These are phyloP conservation scores for Candida tibetensis DNA, from an alignment of 805 yeast species.

Conservation along the genomic window DNA sequence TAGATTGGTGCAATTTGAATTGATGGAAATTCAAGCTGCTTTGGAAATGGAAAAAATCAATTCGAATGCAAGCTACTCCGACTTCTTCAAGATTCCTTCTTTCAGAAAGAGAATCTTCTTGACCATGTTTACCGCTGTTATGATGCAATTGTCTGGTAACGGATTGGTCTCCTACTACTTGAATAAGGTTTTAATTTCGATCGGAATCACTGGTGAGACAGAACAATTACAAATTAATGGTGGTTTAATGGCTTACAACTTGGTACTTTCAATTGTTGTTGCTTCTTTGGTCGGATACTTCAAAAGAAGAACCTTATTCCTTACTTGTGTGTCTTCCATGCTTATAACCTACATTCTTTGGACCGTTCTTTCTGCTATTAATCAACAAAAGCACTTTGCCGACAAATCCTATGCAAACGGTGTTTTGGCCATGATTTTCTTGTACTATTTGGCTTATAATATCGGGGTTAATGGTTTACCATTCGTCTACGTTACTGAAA, in stretches of 20 bases:
- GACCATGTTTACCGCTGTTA: slow-evolving; percentile 27
- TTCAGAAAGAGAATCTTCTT: slow-evolving; percentile 43
- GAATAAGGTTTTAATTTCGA: slow-evolving; percentile 47
- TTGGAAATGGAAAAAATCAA: slow-evolving; percentile 39
- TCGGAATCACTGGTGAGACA: slow-evolving; percentile 49
- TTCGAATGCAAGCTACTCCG: slow-evolving; percentile 32
- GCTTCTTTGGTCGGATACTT: slow-evolving; percentile 19
- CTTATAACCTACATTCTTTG: slow-evolving; percentile 37
- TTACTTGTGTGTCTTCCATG: slow-evolving; percentile 36
- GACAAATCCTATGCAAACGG: slow-evolving; percentile 43
- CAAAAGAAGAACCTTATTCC: slow-evolving; percentile 36
- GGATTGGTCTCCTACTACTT: slow-evolving; percentile 53
- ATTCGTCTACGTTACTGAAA: slow-evolving; percentile 44
- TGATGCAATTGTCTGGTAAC: slow-evolving; percentile 51
- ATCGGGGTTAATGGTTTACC: slow-evolving; percentile 46
- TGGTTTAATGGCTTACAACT: slow-evolving; percentile 48
- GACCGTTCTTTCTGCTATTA: slow-evolving; percentile 45
- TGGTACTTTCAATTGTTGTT: slow-evolving; percentile 24
- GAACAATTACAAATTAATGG: slow-evolving; percentile 51
- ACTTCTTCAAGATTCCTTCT: slow-evolving; percentile 36
- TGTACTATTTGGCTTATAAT: slow-evolving; percentile 42
- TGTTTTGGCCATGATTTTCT: slow-evolving; percentile 50
- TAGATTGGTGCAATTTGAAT: slow-evolving; percentile 19
- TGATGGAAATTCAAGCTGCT: slow-evolving; percentile 23
- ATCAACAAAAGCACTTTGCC: slow-evolving; percentile 39